Evolutionary conservation across 2,329 filamentous ascomycete species (phyloP).

Genomic region (Colletotrichum sp.): DNA sequence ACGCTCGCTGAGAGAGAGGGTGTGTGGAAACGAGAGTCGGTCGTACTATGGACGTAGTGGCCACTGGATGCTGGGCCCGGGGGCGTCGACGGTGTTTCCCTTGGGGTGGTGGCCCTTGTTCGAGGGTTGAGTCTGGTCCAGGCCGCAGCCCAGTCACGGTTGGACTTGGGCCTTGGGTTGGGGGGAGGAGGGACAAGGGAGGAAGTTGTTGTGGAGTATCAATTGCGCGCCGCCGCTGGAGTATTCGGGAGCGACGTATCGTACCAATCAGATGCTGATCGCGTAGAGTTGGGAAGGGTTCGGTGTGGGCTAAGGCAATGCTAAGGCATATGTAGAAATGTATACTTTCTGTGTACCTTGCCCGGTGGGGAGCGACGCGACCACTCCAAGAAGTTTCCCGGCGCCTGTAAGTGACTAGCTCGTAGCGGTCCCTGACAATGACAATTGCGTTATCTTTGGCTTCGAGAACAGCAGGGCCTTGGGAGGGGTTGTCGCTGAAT

Average conservation of each 20-base stretch:
- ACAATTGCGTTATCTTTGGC: constrained; percentile 6
- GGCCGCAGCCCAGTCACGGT: constrained; percentile 11
- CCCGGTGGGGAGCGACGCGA: constrained; percentile 1
- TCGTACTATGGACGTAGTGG: background rate
- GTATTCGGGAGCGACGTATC: constrained; percentile 27
- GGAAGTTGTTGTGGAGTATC: constrained; percentile 6
- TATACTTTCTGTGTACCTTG: constrained; percentile 6
- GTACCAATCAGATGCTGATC: constrained; percentile 37
- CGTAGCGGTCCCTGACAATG: background rate
- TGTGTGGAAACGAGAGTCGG: background rate
- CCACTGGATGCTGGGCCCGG: background rate
- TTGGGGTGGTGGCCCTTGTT: constrained; percentile 8
- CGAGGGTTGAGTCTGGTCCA: constrained; percentile 5
- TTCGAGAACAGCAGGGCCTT: background rate
- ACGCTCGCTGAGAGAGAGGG: background rate
- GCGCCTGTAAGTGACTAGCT: constrained; percentile 3
- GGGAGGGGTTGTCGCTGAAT: background rate
- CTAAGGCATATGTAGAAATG: constrained; percentile 3
- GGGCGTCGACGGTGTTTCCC: constrained; percentile 12
- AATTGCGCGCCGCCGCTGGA: constrained; percentile 19
- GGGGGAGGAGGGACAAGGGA: constrained; percentile 7
- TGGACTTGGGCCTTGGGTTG: constrained; percentile 6
- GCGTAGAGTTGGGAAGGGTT: constrained; percentile 28
- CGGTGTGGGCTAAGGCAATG: constrained; percentile 2
- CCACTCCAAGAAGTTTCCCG: constrained; percentile 8